Percentiles rank a stretch among this genome's conserved stretches.
Evolutionary conservation across 306 rosid genomes (phyloP).

Genomic region (Datisca glomerata): DNA sequence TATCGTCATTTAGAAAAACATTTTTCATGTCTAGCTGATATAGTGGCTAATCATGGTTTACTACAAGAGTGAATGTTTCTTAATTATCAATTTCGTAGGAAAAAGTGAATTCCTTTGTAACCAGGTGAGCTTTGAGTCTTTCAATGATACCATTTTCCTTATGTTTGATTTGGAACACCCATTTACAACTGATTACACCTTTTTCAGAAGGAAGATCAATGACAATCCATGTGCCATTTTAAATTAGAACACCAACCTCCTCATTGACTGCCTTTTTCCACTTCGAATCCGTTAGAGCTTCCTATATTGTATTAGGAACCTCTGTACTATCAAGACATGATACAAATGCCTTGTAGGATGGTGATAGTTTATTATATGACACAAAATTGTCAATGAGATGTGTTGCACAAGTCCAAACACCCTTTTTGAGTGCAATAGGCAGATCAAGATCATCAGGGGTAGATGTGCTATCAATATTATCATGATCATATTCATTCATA

Average conservation of each 20-base stretch:
- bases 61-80: not conserved
- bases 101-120: not conserved
- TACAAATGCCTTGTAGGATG: not conserved
- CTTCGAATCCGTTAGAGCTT: not conserved
- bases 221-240: not conserved
- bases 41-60: not conserved
- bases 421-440: not conserved
- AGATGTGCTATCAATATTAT: not conserved
- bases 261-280: not conserved
- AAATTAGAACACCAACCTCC: not conserved
- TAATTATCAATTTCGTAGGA: not conserved
- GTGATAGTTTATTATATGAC: not conserved
- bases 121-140: not conserved
- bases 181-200: not conserved
- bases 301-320: not conserved
- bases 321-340: not conserved
- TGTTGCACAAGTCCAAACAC: not conserved
- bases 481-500: not conserved
- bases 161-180: not conserved
- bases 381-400: not conserved
- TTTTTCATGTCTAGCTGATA: not conserved
- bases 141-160: not conserved
- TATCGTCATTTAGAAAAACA: not conserved
- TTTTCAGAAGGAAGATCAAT: not conserved
- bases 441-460: not conserved